Conservation (phyloP, 495 filamentous ascomycete species). For the Talaromyces proteolyticus region DNA sequence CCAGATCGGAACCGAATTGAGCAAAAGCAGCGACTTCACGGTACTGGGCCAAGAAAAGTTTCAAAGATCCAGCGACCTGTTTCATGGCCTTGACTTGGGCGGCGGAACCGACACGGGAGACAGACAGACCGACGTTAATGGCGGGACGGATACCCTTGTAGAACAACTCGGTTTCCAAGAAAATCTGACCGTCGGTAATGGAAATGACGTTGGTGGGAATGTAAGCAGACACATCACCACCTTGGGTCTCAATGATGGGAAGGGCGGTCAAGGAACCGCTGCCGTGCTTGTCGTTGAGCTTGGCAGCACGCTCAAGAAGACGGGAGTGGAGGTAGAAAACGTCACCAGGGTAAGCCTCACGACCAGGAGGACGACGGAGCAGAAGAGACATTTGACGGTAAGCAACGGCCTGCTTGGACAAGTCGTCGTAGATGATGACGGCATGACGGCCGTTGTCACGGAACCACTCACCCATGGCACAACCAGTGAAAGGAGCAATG, state of each 20-base stretch:
- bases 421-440: constrained; percentile 91
- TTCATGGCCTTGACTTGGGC: constrained; percentile 99
- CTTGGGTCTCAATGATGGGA: constrained; percentile 98
- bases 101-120: constrained; percentile 98
- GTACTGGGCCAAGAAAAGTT: constrained; percentile 99
- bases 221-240: constrained; percentile 99
- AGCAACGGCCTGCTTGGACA: constrained; percentile 98
- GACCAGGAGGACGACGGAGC: constrained; percentile 96
- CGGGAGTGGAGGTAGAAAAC: constrained; percentile 99
- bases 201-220: constrained; percentile 99
- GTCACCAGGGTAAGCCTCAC: constrained; percentile 99
- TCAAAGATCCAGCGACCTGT: constrained; percentile 98
- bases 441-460: constrained; percentile 90
- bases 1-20: constrained; percentile 99
- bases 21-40: constrained; percentile 99
- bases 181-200: constrained; percentile 99
- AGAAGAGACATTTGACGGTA: constrained; percentile 99
- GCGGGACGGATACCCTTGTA: constrained; percentile 99
- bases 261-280: constrained; percentile 96
- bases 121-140: constrained; percentile 99
- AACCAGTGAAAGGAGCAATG: constrained; percentile 81
- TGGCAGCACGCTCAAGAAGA: constrained; percentile 98
- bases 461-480: constrained; percentile 79
- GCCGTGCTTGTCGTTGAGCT: constrained; percentile 96
- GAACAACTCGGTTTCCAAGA: constrained; percentile 99